phyloP scores from a whole-genome alignment of 208 protist genomes.

The Naegleria lovaniensis region DNA sequence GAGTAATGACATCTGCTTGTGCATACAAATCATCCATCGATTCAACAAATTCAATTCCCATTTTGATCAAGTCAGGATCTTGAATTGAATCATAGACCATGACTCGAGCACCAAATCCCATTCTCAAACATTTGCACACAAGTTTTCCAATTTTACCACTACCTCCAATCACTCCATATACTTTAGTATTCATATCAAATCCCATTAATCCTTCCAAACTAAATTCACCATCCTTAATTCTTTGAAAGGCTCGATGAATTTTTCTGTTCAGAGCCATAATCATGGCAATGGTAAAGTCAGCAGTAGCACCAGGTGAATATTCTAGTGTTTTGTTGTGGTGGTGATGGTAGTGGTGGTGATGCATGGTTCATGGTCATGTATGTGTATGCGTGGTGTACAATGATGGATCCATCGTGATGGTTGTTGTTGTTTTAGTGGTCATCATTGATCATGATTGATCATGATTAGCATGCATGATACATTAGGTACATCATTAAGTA shows the following conservation, averaged over 20 bases:
- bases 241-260: slow-evolving; percentile 43
- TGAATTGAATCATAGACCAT: slow-evolving; percentile 53
- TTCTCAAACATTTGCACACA: slow-evolving; percentile 36
- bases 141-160: slow-evolving; percentile 56
- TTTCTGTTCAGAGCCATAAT: slow-evolving; percentile 53
- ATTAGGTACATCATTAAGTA: too few relatives aligned
- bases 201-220: slow-evolving; percentile 51
- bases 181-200: slow-evolving; percentile 56
- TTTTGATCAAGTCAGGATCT: slow-evolving; percentile 6
- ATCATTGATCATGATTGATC: too few relatives aligned
- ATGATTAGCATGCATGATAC: too few relatives aligned
- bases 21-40: slow-evolving; percentile 49
- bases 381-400: too few relatives aligned
- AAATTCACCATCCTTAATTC: slow-evolving; percentile 53
- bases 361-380: too few relatives aligned
- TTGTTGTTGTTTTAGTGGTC: too few relatives aligned
- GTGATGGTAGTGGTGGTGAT: too few relatives aligned
- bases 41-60: slow-evolving; percentile 23
- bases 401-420: too few relatives aligned
- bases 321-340: too few relatives aligned
- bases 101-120: slow-evolving; percentile 45
- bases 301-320: neutral
- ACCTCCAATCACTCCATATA: slow-evolving; percentile 58
- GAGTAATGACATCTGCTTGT: slow-evolving; percentile 57
- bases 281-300: slow-evolving; percentile 53